Conservation (phyloP, 75 land plant genomes). For the Sequoia sempervirens region DNA sequence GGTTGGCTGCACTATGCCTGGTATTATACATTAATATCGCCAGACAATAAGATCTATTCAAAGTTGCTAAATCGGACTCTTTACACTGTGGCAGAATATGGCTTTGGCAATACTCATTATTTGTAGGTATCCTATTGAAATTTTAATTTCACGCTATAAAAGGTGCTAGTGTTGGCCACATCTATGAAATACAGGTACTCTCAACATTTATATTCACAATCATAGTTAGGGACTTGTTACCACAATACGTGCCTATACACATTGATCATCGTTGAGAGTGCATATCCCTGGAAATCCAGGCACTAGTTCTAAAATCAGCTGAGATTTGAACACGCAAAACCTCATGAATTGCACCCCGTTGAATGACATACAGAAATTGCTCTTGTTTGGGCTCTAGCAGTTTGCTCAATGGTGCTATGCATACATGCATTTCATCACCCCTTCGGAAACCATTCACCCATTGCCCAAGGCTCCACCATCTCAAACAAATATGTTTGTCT, state of each 20-base stretch:
- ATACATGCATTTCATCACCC: conserved; percentile 61
- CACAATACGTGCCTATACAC: background rate
- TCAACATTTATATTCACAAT: background rate
- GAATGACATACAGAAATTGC: conserved; percentile 54
- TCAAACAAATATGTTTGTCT: conserved; percentile 61
- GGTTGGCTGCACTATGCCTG: background rate
- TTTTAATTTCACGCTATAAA: background rate
- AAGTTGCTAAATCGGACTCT: background rate
- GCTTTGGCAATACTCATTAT: background rate
- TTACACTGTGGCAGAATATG: background rate
- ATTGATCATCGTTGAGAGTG: conserved; percentile 31
- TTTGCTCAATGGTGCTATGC: conserved; percentile 45
- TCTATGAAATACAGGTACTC: background rate
- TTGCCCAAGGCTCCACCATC: conserved; percentile 94
- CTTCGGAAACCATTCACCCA: conserved; percentile 88
- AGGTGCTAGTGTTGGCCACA: background rate
- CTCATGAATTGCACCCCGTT: conserved; percentile 80
- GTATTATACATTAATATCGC: background rate
- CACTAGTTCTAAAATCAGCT: conserved; percentile 43
- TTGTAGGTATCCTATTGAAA: background rate
- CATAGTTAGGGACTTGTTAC: background rate
- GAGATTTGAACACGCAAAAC: conserved; percentile 85
- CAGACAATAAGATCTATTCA: background rate
- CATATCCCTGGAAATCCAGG: conserved; percentile 47
- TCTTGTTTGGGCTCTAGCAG: conserved; percentile 36